Conservation (phyloP, 306 rosid genomes). For the Canavalia gladiata region DNA sequence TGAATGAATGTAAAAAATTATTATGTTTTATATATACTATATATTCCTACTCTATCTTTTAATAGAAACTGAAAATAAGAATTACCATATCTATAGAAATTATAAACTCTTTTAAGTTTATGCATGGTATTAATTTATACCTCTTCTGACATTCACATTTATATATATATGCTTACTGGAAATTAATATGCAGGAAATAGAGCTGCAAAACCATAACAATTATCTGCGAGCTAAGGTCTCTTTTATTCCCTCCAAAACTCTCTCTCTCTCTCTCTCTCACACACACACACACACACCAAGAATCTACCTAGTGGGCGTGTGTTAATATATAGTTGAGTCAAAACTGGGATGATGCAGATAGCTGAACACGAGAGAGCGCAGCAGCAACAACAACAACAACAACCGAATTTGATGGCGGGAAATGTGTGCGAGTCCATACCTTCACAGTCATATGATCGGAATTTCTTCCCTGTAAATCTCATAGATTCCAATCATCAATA, state of each 20-base stretch:
- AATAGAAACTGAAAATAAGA: too few relatives aligned
- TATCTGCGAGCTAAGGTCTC: constrained; percentile 79
- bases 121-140: background rate
- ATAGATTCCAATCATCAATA: constrained; percentile 65
- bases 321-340: background rate
- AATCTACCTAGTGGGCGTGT: background rate
- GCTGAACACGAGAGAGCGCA: constrained; percentile 75
- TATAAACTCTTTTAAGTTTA: background rate
- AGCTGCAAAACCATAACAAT: constrained; percentile 81
- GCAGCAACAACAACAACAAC: constrained; percentile 41
- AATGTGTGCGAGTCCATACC: constrained; percentile 53
- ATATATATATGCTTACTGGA: background rate
- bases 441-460: constrained; percentile 62
- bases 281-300: background rate
- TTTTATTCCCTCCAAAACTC: constrained; percentile 13
- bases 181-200: constrained; percentile 68
- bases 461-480: constrained; percentile 66
- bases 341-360: constrained; percentile 57
- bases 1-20: too few relatives aligned
- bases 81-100: background rate
- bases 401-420: constrained; percentile 57
- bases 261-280: too few relatives aligned
- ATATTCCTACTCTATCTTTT: too few relatives aligned
- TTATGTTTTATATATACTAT: too few relatives aligned
- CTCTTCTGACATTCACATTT: background rate